These are phyloP conservation scores for Torulaspora indica DNA, from an alignment of 805 yeast genomes.

Conservation along the genomic window DNA sequence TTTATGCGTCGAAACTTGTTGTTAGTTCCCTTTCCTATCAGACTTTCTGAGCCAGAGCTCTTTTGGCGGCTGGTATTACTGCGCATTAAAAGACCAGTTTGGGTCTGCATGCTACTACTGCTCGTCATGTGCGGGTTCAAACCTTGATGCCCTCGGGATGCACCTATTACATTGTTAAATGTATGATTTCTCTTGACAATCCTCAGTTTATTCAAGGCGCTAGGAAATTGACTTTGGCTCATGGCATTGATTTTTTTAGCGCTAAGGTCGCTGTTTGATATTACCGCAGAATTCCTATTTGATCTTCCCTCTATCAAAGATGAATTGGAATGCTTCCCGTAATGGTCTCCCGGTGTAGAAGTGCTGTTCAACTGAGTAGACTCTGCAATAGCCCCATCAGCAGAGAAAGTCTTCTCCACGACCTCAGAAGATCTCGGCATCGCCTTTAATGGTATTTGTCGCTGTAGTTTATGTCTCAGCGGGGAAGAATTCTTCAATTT, in stretches of 20 bases:
- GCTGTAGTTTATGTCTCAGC: constrained; percentile 8
- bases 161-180: constrained; percentile 6
- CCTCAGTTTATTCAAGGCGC: constrained; percentile 25
- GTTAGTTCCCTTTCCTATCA: constrained; percentile 2
- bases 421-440: not conserved
- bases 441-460: constrained; percentile 1
- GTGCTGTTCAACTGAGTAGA: constrained; percentile 15
- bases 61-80: constrained; percentile 8
- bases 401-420: not conserved
- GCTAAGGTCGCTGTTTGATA: not conserved
- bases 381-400: constrained; percentile 13
- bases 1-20: constrained; percentile 12
- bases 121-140: constrained; percentile 23
- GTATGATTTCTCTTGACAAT: constrained; percentile 27
- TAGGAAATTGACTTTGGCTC: constrained; percentile 18
- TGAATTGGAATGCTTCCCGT: not conserved
- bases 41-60: not conserved
- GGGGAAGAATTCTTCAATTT: constrained; percentile 22
- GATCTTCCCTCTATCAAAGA: not conserved
- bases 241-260: not conserved
- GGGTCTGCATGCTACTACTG: constrained; percentile 15
- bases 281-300: not conserved
- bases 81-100: constrained; percentile 12
- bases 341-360: constrained; percentile 2
- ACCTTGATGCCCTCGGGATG: constrained; percentile 20